Evolutionary conservation across 257 asterid species (phyloP).

Genomic region (Fraxinus anomala): DNA sequence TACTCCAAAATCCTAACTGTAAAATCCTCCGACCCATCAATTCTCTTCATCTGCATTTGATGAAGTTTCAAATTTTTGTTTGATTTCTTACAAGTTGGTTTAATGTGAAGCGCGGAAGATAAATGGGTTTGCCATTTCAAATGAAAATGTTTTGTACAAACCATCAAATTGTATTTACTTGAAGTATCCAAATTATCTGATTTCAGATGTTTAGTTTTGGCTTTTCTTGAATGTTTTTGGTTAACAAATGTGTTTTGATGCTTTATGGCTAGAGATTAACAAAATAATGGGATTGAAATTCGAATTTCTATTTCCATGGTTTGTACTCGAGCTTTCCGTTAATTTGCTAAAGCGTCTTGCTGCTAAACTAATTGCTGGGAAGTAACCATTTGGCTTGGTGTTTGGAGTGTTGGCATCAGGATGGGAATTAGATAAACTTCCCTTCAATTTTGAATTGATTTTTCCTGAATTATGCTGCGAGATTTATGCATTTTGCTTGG

Average conservation of each 20-base stretch:
- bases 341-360: neutral
- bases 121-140: neutral
- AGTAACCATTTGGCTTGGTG: neutral
- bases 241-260: neutral
- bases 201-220: neutral
- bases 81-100: neutral
- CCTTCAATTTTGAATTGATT: neutral
- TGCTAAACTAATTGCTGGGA: neutral
- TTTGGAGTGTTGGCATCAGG: neutral
- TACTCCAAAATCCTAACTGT: conserved; percentile 68
- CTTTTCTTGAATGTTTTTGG: neutral
- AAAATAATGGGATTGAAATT: neutral
- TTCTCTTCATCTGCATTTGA: neutral
- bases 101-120: neutral
- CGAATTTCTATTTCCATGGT: neutral
- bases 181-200: neutral
- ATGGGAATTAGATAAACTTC: neutral
- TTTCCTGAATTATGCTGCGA: neutral
- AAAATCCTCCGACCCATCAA: neutral
- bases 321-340: neutral
- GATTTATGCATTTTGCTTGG: neutral
- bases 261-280: neutral
- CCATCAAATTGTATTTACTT: neutral
- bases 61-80: neutral
- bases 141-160: neutral